A percentile compares a stretch with the other conserved stretches of the same genome.
phyloP scores from a whole-genome alignment of 805 yeast species.

The Lipomyces anomalus region DNA sequence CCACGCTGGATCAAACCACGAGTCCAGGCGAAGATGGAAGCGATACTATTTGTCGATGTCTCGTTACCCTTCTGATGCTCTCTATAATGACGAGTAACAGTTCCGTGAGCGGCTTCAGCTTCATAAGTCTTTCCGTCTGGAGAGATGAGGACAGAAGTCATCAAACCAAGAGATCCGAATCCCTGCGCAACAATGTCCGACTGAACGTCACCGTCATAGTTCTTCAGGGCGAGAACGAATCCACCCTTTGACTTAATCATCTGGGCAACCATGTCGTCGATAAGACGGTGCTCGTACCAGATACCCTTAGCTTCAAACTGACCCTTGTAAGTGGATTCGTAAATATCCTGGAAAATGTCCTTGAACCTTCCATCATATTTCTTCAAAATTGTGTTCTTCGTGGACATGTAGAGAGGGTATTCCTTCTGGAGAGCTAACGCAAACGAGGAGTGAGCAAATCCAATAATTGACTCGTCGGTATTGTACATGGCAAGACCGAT shows the following conservation, averaged over 20 bases:
- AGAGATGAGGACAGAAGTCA: slow-evolving; percentile 96
- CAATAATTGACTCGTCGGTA: slow-evolving; percentile 83
- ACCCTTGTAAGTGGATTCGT: slow-evolving; percentile 59
- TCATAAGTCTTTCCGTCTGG: slow-evolving; percentile 96
- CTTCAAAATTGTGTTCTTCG: slow-evolving; percentile 92
- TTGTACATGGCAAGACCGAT: slow-evolving; percentile 93
- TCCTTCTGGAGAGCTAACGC: slow-evolving; percentile 74
- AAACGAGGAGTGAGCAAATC: slow-evolving; percentile 91
- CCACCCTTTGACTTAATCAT: slow-evolving; percentile 96
- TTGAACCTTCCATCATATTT: slow-evolving; percentile 92
- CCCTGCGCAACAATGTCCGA: slow-evolving; percentile 98
- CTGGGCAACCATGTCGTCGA: slow-evolving; percentile 98
- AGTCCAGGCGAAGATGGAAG: slow-evolving; percentile 95
- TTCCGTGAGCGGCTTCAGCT: slow-evolving; percentile 98
- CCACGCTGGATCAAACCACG: slow-evolving; percentile 93
- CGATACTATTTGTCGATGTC: slow-evolving; percentile 95
- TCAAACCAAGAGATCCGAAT: slow-evolving; percentile 90
- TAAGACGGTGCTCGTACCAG: slow-evolving; percentile 94
- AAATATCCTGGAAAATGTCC: slow-evolving; percentile 81
- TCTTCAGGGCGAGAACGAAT: slow-evolving; percentile 90
- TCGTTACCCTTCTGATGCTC: slow-evolving; percentile 95
- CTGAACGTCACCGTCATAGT: slow-evolving; percentile 97
- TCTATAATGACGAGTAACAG: slow-evolving; percentile 95
- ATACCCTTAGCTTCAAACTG: slow-evolving; percentile 75
- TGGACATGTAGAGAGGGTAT: slow-evolving; percentile 76